Percentiles rank a stretch among this genome's conserved stretches.
phyloP scores from a whole-genome alignment of 108 stramenopile species.

The Skeletonema potamos region DNA sequence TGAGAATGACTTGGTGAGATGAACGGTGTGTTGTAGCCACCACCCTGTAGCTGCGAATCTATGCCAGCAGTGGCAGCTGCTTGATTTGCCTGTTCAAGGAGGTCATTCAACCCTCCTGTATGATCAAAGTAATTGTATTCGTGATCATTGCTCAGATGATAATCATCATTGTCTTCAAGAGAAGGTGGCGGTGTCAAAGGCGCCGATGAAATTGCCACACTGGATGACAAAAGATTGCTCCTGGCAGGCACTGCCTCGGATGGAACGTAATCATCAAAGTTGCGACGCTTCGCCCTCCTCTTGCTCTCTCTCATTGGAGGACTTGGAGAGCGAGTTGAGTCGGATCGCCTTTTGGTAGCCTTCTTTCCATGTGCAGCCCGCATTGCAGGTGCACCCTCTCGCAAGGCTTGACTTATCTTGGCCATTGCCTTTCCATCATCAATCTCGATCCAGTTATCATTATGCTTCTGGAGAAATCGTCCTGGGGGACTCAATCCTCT shows the following conservation, averaged over 20 bases:
- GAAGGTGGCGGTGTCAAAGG: not conserved
- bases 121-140: not conserved
- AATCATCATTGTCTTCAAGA: not conserved
- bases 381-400: slow-evolving; percentile 83
- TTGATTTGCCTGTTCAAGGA: not conserved
- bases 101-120: not conserved
- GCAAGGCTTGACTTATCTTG: slow-evolving; percentile 80
- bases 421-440: slow-evolving; percentile 70
- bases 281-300: not conserved
- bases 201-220: not conserved
- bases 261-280: not conserved
- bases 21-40: not conserved
- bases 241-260: not conserved
- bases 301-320: not conserved
- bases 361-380: slow-evolving; percentile 46
- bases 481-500: slow-evolving; percentile 58
- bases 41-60: not conserved
- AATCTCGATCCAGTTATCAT: slow-evolving; percentile 70
- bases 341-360: not conserved
- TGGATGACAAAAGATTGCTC: not conserved
- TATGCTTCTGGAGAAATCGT: slow-evolving; percentile 61
- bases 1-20: not conserved
- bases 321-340: not conserved
- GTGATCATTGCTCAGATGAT: not conserved
- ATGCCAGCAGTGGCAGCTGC: not conserved